A percentile compares a stretch with the other conserved stretches of the same genome.
Conservation (phyloP, 768 basidiomycete species). For the Leccinum boreale region DNA sequence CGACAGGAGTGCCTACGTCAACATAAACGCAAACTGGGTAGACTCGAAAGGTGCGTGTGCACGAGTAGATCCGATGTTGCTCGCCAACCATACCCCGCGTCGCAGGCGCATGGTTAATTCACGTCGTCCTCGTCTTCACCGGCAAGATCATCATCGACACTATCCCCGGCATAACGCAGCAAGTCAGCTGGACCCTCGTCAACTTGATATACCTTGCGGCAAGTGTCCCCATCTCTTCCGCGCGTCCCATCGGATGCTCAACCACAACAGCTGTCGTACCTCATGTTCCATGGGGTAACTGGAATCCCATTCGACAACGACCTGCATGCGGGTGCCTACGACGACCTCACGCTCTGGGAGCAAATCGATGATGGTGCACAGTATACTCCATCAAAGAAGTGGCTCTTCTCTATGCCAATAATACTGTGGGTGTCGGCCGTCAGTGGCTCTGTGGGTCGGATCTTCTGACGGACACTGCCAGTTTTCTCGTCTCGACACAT, state of each 20-base stretch:
- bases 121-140: constrained; percentile 84
- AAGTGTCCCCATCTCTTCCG: constrained; percentile 26
- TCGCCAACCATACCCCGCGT: constrained; percentile 1
- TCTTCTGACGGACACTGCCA: constrained; percentile 29
- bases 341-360: constrained; percentile 97
- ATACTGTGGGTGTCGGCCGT: constrained; percentile 59
- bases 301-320: constrained; percentile 93
- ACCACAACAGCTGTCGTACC: constrained; percentile 72
- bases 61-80: constrained; percentile 1
- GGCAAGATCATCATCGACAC: constrained; percentile 94
- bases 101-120: constrained; percentile 96
- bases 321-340: constrained; percentile 89
- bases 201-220: constrained; percentile 90
- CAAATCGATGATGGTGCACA: constrained; percentile 99
- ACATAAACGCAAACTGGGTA: constrained; percentile 92
- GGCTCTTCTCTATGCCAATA: constrained; percentile 88
- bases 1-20: constrained; percentile 77
- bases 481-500: constrained; percentile 95
- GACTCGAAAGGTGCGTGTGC: constrained; percentile 72
- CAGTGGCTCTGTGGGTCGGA: not conserved
- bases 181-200: constrained; percentile 93
- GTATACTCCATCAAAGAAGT: constrained; percentile 98
- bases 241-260: constrained; percentile 4
- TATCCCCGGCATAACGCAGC: constrained; percentile 89
- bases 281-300: constrained; percentile 98